Evolutionary conservation across 1,139 yeast species (phyloP).

Genomic region (Pichia terricola): DNA sequence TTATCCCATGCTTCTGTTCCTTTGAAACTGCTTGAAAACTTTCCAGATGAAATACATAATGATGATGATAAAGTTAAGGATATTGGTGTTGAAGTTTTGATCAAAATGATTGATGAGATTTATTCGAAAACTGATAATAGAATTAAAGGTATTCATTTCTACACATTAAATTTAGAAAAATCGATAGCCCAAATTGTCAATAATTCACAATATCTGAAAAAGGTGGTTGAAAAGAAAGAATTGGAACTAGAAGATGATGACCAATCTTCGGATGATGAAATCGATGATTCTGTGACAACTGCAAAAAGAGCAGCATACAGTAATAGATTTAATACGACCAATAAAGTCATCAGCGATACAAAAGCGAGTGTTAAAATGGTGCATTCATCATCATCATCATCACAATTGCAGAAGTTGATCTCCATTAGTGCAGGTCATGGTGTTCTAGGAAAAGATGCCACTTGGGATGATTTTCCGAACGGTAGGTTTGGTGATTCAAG

Average conservation of each 20-base stretch:
- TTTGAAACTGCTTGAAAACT: constrained; percentile 34
- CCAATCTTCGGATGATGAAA: constrained; percentile 26
- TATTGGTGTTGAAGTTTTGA: constrained; percentile 68
- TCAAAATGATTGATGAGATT: constrained; percentile 52
- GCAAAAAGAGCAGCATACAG: constrained; percentile 25
- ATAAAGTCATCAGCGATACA: constrained; percentile 33
- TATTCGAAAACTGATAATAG: constrained; percentile 42
- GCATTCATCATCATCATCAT: constrained; percentile 16
- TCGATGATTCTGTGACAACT: constrained; percentile 22
- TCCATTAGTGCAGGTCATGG: constrained; percentile 84
- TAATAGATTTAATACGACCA: constrained; percentile 33
- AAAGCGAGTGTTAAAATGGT: constrained; percentile 11
- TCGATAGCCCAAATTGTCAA: constrained; percentile 81
- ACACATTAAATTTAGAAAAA: constrained; percentile 90
- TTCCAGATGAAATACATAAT: constrained; percentile 48
- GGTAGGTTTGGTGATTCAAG: constrained; percentile 97
- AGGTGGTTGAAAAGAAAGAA: constrained; percentile 26
- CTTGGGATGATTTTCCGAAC: constrained; percentile 98
- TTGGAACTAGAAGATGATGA: constrained; percentile 19
- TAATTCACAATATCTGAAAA: constrained; percentile 39
- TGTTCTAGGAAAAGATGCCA: constrained; percentile 79
- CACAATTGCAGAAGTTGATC: constrained; percentile 48
- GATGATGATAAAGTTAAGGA: constrained; percentile 84
- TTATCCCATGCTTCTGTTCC: constrained; percentile 89
- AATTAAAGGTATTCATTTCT: constrained; percentile 79